phyloP scores from a whole-genome alignment of 257 asterid species.

The Lycium barbarum region DNA sequence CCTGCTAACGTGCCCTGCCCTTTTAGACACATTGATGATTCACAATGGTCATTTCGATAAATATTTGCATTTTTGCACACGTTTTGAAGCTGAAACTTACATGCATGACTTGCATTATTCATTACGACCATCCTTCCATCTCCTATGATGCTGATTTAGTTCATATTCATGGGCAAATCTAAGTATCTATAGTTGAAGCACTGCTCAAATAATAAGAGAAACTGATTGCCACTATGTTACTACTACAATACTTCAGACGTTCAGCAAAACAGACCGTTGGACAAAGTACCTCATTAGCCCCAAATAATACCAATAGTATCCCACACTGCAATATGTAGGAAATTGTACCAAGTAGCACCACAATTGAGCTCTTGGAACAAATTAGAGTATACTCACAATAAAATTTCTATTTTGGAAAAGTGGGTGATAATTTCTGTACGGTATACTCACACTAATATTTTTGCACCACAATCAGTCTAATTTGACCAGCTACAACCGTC shows the following conservation, averaged over 20 bases:
- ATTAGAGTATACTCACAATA: neutral
- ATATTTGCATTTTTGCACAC: neutral
- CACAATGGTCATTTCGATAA: neutral
- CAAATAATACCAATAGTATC: slow-evolving; percentile 1
- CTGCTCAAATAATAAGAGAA: neutral
- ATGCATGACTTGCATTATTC: slow-evolving; percentile 20
- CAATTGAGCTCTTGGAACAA: slow-evolving; percentile 13
- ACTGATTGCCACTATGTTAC: neutral
- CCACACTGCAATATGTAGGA: slow-evolving; percentile 3
- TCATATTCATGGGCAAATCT: neutral
- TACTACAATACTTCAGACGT: neutral
- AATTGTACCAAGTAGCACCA: slow-evolving; percentile 8
- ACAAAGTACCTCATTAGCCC: neutral
- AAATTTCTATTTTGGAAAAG: neutral
- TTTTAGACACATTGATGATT: neutral
- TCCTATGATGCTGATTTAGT: neutral
- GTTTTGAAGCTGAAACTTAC: neutral
- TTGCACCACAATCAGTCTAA: neutral
- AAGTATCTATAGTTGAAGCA: neutral
- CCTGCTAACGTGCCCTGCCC: no score
- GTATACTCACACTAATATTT: neutral
- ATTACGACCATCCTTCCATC: neutral
- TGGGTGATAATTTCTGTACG: neutral
- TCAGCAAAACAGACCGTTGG: neutral
- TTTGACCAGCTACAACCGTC: slow-evolving; percentile 7